Conservation (phyloP, 1,284 basidiomycete species). For the Ustanciosporium gigantosporum region DNA sequence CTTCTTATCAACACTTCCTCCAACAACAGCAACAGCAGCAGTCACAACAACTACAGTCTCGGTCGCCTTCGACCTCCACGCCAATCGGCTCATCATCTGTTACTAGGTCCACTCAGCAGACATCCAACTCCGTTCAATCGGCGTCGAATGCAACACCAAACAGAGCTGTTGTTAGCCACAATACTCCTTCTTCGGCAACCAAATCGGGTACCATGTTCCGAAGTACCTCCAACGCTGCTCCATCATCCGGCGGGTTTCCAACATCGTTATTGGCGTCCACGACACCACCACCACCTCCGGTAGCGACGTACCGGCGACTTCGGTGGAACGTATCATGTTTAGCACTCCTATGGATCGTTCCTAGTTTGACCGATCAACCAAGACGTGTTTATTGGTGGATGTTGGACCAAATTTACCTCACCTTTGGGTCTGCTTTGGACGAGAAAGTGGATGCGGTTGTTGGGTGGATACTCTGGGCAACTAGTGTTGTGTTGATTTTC, state of each 20-base stretch:
- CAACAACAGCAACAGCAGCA: constrained; percentile 7
- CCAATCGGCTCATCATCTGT: too few species aligned
- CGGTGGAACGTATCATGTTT: constrained; percentile 28
- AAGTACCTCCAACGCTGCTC: too few species aligned
- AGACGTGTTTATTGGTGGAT: constrained; percentile 22
- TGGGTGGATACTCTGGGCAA: constrained; percentile 28
- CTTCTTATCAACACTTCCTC: constrained; percentile 5
- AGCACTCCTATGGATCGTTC: constrained; percentile 22
- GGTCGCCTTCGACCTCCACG: too few species aligned
- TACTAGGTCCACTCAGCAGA: too few species aligned
- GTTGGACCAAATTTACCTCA: constrained; percentile 21
- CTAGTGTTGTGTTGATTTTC: constrained; percentile 29
- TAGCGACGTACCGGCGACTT: too few species aligned
- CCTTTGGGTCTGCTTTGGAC: constrained; percentile 20
- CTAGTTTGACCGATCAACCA: constrained; percentile 10
- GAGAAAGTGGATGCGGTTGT: constrained; percentile 24
- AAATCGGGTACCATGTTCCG: too few species aligned
- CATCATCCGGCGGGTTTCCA: too few species aligned
- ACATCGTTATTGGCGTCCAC: constrained; percentile 6
- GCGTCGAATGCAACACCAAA: too few species aligned
- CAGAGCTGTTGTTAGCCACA: too few species aligned
- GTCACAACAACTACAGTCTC: neutral
- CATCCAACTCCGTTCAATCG: too few species aligned
- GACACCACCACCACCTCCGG: too few species aligned
- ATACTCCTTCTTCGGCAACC: too few species aligned